Percentiles rank a stretch among this genome's conserved stretches.
Evolutionary conservation across 2,329 filamentous ascomycete genomes (phyloP).

Genomic region (Teratosphaeria destructans): DNA sequence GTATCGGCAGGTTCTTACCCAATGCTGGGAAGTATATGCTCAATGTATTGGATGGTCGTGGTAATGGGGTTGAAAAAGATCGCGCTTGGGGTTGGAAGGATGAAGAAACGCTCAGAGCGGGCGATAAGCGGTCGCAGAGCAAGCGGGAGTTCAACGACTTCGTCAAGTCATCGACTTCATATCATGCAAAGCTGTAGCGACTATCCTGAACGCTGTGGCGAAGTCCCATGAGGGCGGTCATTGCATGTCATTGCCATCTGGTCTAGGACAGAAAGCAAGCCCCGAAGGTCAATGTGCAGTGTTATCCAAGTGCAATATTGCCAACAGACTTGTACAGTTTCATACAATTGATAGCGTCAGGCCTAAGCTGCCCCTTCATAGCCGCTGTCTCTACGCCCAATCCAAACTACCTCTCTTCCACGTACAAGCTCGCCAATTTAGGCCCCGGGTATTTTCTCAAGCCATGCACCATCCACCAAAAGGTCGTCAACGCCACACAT

Average conservation of each 20-base stretch:
- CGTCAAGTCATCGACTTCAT: background rate
- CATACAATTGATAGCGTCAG: too few relatives aligned
- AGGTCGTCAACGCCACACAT: slow-evolving; percentile 34
- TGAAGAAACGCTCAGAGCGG: background rate
- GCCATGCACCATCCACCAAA: slow-evolving; percentile 44
- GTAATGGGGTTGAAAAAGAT: background rate
- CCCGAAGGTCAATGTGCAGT: background rate
- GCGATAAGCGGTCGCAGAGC: background rate
- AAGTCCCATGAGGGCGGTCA: background rate
- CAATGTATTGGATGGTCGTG: background rate
- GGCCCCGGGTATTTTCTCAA: slow-evolving; percentile 41
- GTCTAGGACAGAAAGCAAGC: background rate
- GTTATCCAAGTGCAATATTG: background rate
- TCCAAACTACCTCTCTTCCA: slow-evolving; percentile 2
- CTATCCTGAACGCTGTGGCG: background rate
- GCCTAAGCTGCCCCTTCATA: background rate
- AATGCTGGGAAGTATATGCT: background rate
- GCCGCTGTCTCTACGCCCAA: background rate
- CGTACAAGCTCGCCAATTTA: slow-evolving; percentile 38
- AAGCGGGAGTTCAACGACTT: background rate
- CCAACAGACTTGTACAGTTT: background rate
- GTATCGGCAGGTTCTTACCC: background rate
- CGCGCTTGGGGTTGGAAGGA: background rate
- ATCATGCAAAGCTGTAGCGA: background rate
- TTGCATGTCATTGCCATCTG: background rate